These are phyloP conservation scores for Carallia brachiata DNA, from an alignment of 345 rosid species.

Conservation along the genomic window DNA sequence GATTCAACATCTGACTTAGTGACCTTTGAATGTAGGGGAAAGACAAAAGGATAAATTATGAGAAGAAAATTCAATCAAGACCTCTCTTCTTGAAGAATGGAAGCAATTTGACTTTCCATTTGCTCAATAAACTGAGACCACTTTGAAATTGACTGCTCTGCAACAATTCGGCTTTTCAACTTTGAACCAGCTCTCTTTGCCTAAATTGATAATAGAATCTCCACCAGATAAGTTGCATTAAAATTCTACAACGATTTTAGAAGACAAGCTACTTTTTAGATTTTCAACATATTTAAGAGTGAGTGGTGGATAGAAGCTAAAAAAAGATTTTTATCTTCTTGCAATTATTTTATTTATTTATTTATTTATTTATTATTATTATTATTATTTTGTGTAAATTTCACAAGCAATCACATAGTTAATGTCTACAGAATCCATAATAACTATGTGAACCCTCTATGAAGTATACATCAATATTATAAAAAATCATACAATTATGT, in stretches of 20 bases:
- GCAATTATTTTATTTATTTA: too few relatives aligned
- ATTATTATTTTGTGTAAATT: too few relatives aligned
- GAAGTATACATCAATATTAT: too few relatives aligned
- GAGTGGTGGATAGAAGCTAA: too few relatives aligned
- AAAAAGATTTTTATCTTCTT: too few relatives aligned
- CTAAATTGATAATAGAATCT: constrained; percentile 27
- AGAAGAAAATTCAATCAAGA: constrained; percentile 19
- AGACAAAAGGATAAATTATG: background rate
- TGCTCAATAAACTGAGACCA: constrained; percentile 84
- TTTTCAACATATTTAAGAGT: too few relatives aligned
- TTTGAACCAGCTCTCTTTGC: constrained; percentile 89
- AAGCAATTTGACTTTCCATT: constrained; percentile 78
- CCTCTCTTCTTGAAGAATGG: constrained; percentile 84
- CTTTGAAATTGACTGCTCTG: constrained; percentile 80
- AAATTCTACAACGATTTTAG: background rate
- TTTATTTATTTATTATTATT: too few relatives aligned
- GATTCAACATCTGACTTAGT: constrained; percentile 11
- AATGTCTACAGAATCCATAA: too few relatives aligned
- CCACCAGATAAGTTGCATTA: background rate
- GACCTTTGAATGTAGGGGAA: background rate
- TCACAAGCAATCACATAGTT: too few relatives aligned
- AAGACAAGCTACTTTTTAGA: background rate
- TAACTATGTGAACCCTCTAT: too few relatives aligned
- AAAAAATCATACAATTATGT: too few relatives aligned
- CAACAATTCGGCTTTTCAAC: constrained; percentile 76